Base-by-base conservation (phyloP, 371 early-diverging fungal species). In the Mucor indicus region DNA sequence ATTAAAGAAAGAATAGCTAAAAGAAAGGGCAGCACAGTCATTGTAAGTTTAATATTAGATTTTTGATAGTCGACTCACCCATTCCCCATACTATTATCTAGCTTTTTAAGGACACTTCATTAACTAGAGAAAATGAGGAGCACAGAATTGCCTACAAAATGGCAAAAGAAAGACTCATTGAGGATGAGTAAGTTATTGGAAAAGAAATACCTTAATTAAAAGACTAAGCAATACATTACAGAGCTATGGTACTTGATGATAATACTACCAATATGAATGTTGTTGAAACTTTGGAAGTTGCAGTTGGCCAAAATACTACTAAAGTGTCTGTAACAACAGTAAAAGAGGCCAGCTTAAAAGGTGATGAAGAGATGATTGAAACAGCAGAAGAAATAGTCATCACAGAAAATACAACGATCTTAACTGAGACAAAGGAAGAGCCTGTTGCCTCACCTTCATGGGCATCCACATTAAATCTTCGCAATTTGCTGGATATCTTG, bases 401-500 rank as follows among this genome's bases (percentile, higher is more conserved):
- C 0, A 25, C 3, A 25, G 16, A 37, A 47, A 24, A 2, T 31
- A 22, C n/a, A 33, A 36, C 8, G 35, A 36, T 20, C 12, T 15
- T 15, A 27, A 38, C n/a, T 16, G 12, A 19, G 21, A 37, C 9
- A 25, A 25, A 16, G 38, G 38, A 47, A 38, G 38, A 35, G 17
- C 37, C 19, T 23, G 20, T 21, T 22, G 13, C 47, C 9, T 3
- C 50, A 25, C 25, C 54, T 23, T 32, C 39, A 7, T 56, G 57
- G 57, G 40, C 45, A 2, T 30, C 32, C 24, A 29, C 40, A 4
- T 40, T 56, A n/a, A 31, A 37, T 23, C 32, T 56, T 17, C 39
- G 45, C 33, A 52, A 52, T n/a, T 16, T 56, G 15, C 37, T 56
- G 25, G 45, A 56, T n/a, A 40, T 52, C 9, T 40, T 56, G 25